Conservation (phyloP, 768 basidiomycete species). For the Terana coerulea region DNA sequence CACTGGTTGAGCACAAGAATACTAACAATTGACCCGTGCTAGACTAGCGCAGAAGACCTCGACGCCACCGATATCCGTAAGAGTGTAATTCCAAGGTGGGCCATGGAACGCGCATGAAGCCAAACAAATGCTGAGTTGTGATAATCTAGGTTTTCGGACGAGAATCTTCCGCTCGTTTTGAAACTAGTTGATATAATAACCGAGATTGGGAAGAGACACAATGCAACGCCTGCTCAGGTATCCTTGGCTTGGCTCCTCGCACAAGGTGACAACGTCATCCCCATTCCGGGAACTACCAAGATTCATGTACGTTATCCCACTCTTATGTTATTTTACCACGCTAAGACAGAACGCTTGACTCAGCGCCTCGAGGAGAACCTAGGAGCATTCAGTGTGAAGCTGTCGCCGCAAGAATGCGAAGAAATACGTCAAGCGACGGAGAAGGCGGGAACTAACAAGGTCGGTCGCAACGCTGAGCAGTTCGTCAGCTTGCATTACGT, state of each 20-base stretch:
- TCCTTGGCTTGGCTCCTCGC: slow-evolving; percentile 26
- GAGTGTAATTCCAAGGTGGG: too few relatives aligned
- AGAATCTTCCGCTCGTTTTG: slow-evolving; percentile 25
- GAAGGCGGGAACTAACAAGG: slow-evolving; percentile 1
- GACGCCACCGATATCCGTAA: slow-evolving; percentile 31
- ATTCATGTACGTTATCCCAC: slow-evolving; percentile 2
- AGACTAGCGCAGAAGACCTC: slow-evolving; percentile 33
- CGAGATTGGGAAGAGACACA: slow-evolving; percentile 9
- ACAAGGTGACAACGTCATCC: slow-evolving; percentile 22
- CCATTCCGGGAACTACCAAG: slow-evolving; percentile 18
- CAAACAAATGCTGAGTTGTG: too few relatives aligned
- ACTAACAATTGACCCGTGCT: slow-evolving; percentile 15
- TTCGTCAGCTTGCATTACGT: slow-evolving; percentile 1
- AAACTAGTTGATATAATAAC: slow-evolving; percentile 18
- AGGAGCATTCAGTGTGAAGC: slow-evolving; percentile 6
- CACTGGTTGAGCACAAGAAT: neutral
- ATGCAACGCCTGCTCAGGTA: slow-evolving; percentile 26
- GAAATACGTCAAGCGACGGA: slow-evolving; percentile 10
- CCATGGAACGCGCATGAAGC: too few relatives aligned
- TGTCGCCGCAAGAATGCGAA: slow-evolving; percentile 2
- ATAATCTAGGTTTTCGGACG: slow-evolving; percentile 18
- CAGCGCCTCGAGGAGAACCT: slow-evolving; percentile 16
- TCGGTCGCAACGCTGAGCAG: neutral
- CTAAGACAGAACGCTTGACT: neutral
- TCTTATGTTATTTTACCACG: neutral